Percentiles rank a stretch among this genome's conserved stretches.
These are phyloP conservation scores for Metarhizium album DNA, from an alignment of 2,329 filamentous ascomycete species.

Conservation along the genomic window DNA sequence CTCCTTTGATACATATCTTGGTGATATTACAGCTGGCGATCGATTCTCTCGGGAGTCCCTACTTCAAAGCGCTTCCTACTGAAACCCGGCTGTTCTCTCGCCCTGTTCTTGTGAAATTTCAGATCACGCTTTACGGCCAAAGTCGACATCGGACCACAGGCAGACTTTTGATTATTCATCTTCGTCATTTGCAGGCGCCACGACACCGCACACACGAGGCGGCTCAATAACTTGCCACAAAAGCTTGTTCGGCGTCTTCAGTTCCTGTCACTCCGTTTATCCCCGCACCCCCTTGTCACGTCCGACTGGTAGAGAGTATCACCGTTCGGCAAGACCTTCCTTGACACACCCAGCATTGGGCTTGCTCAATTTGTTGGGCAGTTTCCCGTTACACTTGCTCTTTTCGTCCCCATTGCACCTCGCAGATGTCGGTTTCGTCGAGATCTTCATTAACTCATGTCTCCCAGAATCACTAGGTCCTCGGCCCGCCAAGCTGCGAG, in stretches of 20 bases:
- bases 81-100: neutral
- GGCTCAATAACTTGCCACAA: neutral
- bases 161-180: neutral
- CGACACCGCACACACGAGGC: neutral
- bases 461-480: conserved; percentile 91
- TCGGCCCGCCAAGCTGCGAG: conserved; percentile 80
- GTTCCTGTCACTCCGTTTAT: neutral
- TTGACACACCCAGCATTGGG: neutral
- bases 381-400: conserved; percentile 9
- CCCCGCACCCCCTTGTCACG: neutral
- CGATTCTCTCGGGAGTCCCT: neutral
- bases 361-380: neutral
- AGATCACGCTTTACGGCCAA: neutral
- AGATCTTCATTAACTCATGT: conserved; percentile 58
- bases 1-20: neutral
- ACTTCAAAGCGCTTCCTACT: neutral
- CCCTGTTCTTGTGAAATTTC: neutral
- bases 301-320: neutral
- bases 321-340: neutral
- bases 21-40: neutral
- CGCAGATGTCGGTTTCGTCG: conserved; percentile 12
- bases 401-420: conserved; percentile 17
- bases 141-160: neutral
- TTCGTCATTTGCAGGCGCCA: neutral
- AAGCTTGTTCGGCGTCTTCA: neutral